Evolutionary conservation across 2,329 filamentous ascomycete genomes (phyloP), one percentile per base, ranked within the genome.

Genomic region (Colletotrichum trifolii): DNA sequence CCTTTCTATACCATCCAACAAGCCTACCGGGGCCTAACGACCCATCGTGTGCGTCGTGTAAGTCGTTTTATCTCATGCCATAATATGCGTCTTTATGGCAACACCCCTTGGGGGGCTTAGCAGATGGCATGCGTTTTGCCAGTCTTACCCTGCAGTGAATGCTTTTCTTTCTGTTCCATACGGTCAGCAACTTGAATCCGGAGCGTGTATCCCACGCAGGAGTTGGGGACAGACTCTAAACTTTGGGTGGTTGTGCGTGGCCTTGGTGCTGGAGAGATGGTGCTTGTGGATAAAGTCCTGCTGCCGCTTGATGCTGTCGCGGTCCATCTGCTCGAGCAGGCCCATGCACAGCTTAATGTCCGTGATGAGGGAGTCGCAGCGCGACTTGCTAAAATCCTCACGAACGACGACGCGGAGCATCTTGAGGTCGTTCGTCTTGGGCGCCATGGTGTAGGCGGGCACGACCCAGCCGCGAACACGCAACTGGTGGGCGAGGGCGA

Each of bases 381-480:
- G 86, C 70, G 85, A 89, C 76, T 91, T 89, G 50, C 89, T 92
- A 71, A 98, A 97, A 79, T 97, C 95, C 78, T 97, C 95, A 54
- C 95, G 88, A 5, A 97, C 92, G 1, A 98, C 95, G 5, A 97
- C 88, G 42, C 95, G 90, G 82, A 97, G 88, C 86, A 98, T 90
- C 85, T 97, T 96, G 73, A 97, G 84, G 69, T 89, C 83, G 60
- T 92, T 83, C 15, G 92, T 94, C 75, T 97, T 85, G 15, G 94
- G 94, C 1, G 95, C 95, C 95, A 97, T 97, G 43, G 94, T 98
- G 80, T 98, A 98, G 0, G 95, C 95, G 0, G 95, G 95, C 0
- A 97, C 92, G 36, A 97, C 91, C 95, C 95, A 98, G 47, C 93
- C 92, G 39, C 94, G 88, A 69, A 92, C 89, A 55, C 95, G 91